Evolutionary conservation across 768 basidiomycete genomes (phyloP).

Genomic region (Boletales sp.): DNA sequence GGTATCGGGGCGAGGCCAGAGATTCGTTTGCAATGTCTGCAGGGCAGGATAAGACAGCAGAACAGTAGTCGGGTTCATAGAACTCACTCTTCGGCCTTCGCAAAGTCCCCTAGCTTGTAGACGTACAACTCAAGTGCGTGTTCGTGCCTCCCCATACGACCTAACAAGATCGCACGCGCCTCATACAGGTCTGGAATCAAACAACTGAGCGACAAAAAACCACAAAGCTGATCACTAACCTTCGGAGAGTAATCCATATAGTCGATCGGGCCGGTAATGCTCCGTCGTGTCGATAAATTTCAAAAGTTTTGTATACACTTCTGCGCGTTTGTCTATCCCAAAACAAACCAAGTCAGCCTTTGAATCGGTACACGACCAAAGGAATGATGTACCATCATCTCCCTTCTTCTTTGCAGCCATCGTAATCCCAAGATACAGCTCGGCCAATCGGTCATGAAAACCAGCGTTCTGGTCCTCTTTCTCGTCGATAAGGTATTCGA

Average conservation of each 20-base stretch:
- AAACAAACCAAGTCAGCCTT: background rate
- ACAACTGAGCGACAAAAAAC: background rate
- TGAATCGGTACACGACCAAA: background rate
- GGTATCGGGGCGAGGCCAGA: conserved; percentile 59
- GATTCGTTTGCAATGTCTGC: conserved; percentile 86
- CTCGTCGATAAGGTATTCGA: conserved; percentile 81
- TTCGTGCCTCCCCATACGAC: conserved; percentile 86
- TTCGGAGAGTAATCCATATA: conserved; percentile 82
- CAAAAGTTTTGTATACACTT: conserved; percentile 67
- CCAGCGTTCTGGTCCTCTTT: conserved; percentile 59
- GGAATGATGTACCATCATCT: conserved; percentile 48
- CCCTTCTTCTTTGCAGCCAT: conserved; percentile 52
- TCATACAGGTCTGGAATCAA: conserved; percentile 70
- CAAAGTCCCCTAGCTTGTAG: conserved; percentile 76
- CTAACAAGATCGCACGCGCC: conserved; percentile 87
- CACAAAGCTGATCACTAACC: conserved; percentile 42
- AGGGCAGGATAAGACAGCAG: background rate
- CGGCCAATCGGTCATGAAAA: conserved; percentile 88
- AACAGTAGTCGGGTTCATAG: background rate
- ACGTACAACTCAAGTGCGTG: conserved; percentile 95
- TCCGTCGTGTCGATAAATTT: conserved; percentile 70
- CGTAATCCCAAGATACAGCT: conserved; percentile 77
- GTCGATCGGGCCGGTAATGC: conserved; percentile 69
- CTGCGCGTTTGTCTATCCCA: conserved; percentile 42
- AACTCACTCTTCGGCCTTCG: conserved; percentile 84